These are phyloP conservation scores for Fibroporia radiculosa DNA, from an alignment of 768 basidiomycete genomes.

Conservation along the genomic window DNA sequence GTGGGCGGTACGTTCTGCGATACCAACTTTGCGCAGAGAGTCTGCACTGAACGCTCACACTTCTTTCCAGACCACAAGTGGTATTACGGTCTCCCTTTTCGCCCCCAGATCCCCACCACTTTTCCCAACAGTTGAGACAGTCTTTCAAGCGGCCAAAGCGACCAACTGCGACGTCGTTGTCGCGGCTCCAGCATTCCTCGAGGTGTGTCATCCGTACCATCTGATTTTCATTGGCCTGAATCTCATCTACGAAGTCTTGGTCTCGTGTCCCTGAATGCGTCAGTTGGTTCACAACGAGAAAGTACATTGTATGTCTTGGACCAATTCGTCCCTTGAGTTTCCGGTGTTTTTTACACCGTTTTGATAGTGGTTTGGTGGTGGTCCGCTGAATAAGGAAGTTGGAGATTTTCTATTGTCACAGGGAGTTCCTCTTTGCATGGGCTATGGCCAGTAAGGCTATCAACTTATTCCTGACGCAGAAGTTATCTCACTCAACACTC, in stretches of 20 bases:
- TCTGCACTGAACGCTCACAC: neutral
- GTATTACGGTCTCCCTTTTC: conserved; percentile 14
- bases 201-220: too few species aligned
- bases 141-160: conserved; percentile 6
- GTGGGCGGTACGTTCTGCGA: neutral
- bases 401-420: neutral
- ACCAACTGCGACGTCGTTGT: conserved; percentile 9
- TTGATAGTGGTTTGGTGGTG: neutral
- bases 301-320: conserved; percentile 12
- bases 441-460: conserved; percentile 5
- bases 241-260: conserved; percentile 9
- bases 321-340: neutral
- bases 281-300: conserved; percentile 9
- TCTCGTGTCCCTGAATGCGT: conserved; percentile 9
- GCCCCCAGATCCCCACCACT: conserved; percentile 15
- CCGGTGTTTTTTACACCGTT: neutral
- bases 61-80: conserved; percentile 3
- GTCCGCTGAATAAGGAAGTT: conserved; percentile 1
- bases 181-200: conserved; percentile 10
- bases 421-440: neutral
- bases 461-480: conserved; percentile 25
- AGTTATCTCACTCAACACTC: conserved; percentile 9
- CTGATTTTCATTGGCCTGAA: neutral
- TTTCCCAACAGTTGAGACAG: conserved; percentile 12
- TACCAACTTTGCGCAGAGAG: neutral